Percentiles rank a stretch among this genome's conserved stretches.
These are phyloP conservation scores for Raffaelea albimanens DNA, from an alignment of 2,329 filamentous ascomycete species.

Conservation along the genomic window DNA sequence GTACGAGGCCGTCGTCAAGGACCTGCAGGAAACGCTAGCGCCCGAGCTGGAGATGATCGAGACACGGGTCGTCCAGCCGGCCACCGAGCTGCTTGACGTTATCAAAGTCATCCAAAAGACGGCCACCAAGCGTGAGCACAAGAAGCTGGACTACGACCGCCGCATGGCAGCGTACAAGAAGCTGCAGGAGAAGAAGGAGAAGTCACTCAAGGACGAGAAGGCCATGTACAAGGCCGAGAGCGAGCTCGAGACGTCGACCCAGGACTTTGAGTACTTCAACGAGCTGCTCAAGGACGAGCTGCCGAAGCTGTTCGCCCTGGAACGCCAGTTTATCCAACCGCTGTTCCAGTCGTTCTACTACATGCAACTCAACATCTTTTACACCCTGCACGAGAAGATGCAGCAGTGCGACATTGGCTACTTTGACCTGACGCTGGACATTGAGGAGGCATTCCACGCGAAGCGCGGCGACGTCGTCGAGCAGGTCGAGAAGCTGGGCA, in stretches of 20 bases:
- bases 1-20: conserved; percentile 83
- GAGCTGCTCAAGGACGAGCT: conserved; percentile 93
- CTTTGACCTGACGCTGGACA: conserved; percentile 83
- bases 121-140: conserved; percentile 84
- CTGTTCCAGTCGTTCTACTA: conserved; percentile 99
- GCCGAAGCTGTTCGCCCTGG: conserved; percentile 80
- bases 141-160: conserved; percentile 92
- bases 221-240: conserved; percentile 91
- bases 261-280: conserved; percentile 98
- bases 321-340: conserved; percentile 90
- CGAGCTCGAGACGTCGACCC: conserved; percentile 81
- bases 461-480: conserved; percentile 87
- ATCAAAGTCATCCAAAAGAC: conserved; percentile 93
- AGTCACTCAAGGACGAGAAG: conserved; percentile 93
- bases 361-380: conserved; percentile 99
- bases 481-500: conserved; percentile 70
- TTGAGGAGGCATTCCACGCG: conserved; percentile 81
- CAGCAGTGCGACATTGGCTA: conserved; percentile 95
- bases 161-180: conserved; percentile 80
- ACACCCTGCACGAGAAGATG: conserved; percentile 97
- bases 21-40: conserved; percentile 76
- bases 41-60: conserved; percentile 99
- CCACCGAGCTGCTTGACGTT: conserved; percentile 86
- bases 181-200: conserved; percentile 95
- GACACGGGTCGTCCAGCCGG: conserved; percentile 77